Evolutionary conservation across 768 basidiomycete species (phyloP).

Genomic region (Podaxis sp.): DNA sequence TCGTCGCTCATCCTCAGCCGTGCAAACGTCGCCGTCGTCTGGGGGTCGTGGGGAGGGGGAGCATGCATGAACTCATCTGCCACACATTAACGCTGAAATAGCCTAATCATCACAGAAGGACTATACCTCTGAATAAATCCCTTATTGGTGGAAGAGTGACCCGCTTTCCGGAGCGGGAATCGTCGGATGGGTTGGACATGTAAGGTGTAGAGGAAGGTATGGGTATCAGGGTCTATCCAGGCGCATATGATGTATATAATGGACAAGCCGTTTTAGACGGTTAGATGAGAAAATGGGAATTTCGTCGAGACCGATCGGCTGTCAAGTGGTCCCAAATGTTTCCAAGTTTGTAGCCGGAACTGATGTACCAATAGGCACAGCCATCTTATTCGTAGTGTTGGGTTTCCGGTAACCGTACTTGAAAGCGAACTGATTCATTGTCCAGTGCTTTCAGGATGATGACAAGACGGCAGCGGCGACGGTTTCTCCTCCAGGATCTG

Average conservation of each 20-base stretch:
- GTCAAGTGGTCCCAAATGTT: constrained; percentile 15
- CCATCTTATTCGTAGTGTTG: constrained; percentile 7
- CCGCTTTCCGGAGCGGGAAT: constrained; percentile 31
- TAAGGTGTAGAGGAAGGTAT: constrained; percentile 13
- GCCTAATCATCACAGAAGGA: not conserved
- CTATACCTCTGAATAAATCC: constrained; percentile 60
- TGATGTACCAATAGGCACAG: constrained; percentile 13
- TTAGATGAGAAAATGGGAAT: constrained; percentile 6
- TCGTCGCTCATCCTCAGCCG: constrained; percentile 42
- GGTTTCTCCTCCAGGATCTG: constrained; percentile 5
- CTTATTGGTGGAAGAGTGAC: constrained; percentile 72
- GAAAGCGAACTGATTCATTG: constrained; percentile 8
- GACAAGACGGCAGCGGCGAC: constrained; percentile 2
- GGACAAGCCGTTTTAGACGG: constrained; percentile 10
- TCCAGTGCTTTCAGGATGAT: constrained; percentile 4
- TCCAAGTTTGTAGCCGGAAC: constrained; percentile 17
- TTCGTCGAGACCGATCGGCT: constrained; percentile 9
- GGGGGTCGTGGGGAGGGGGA: constrained; percentile 33
- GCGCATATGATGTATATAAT: constrained; percentile 20
- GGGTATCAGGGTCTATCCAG: constrained; percentile 13
- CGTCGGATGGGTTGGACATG: constrained; percentile 29
- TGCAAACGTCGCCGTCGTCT: constrained; percentile 37
- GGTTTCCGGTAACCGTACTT: constrained; percentile 6
- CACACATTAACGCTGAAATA: constrained; percentile 8
- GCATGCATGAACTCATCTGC: constrained; percentile 49